These are phyloP conservation scores for Claviceps fusiformis DNA, from an alignment of 2,329 filamentous ascomycete species.

Conservation along the genomic window DNA sequence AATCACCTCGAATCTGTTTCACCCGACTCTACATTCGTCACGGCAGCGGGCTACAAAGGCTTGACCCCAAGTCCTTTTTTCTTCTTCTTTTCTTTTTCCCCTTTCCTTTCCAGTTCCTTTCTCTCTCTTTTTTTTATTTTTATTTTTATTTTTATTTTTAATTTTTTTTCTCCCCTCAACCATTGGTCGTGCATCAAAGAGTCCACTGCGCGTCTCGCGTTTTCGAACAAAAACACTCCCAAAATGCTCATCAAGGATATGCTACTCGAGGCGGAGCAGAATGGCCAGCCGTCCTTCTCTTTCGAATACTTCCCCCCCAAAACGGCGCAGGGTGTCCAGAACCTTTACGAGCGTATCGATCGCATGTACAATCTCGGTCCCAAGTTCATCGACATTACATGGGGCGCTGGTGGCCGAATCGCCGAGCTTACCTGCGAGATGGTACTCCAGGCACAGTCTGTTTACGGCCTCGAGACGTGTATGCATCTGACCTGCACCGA, in stretches of 20 bases:
- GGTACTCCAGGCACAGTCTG: constrained; percentile 89
- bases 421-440: constrained; percentile 94
- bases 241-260: constrained; percentile 94
- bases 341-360: constrained; percentile 98
- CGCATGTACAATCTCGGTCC: constrained; percentile 93
- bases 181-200: not conserved
- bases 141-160: too few species aligned
- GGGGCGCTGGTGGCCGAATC: constrained; percentile 86
- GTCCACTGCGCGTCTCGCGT: not conserved
- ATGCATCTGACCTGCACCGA: constrained; percentile 99
- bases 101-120: not conserved
- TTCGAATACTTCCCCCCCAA: constrained; percentile 99
- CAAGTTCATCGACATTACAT: constrained; percentile 95
- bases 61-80: not conserved
- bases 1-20: not conserved
- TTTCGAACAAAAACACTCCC: constrained; percentile 12
- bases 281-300: constrained; percentile 78
- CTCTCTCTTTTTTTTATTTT: too few species aligned
- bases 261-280: constrained; percentile 66
- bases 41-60: not conserved
- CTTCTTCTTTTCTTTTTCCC: not conserved
- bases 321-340: constrained; percentile 93
- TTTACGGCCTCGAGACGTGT: constrained; percentile 92
- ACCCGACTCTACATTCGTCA: not conserved
- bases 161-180: not conserved